Percentiles rank a stretch among this genome's conserved stretches.
Conservation (phyloP, 2,329 filamentous ascomycete genomes). For the Lasiodiplodia hormozganensis region DNA sequence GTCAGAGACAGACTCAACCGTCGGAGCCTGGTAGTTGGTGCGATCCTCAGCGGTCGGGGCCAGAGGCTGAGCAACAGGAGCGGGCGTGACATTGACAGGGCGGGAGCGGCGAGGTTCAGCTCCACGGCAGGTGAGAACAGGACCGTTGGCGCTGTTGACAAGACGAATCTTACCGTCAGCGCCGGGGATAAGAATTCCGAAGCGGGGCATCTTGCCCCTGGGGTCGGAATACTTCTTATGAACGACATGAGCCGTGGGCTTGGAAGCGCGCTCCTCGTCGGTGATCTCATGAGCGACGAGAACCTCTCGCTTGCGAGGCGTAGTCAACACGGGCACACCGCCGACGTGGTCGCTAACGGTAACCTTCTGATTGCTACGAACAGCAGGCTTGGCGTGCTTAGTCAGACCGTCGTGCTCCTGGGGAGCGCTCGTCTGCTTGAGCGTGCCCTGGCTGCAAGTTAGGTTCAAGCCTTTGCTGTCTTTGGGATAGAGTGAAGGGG, state of each 20-base stretch:
- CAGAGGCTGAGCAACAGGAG: neutral
- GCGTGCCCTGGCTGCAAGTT: neutral
- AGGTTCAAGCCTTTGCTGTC: neutral
- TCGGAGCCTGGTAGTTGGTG: conserved; percentile 36
- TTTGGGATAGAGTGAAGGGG: neutral
- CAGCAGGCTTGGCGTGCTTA: neutral
- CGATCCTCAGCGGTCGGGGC: neutral
- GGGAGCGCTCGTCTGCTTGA: neutral
- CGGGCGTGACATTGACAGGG: neutral
- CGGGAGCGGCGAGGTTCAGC: neutral
- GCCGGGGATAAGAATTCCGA: neutral
- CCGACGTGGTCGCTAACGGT: neutral
- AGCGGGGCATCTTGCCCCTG: neutral
- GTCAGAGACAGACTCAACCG: conserved; percentile 35
- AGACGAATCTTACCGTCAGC: neutral
- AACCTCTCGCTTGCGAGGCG: neutral
- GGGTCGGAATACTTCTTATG: too few species aligned
- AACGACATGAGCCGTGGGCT: neutral
- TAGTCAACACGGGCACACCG: neutral
- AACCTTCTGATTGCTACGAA: neutral
- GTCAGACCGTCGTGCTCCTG: neutral
- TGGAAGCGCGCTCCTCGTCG: neutral
- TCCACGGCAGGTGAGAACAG: neutral
- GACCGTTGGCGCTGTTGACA: neutral
- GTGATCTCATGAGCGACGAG: neutral